Evolutionary conservation across 176 grass and related monocot species (phyloP).

Genomic region (Eleusine indica): DNA sequence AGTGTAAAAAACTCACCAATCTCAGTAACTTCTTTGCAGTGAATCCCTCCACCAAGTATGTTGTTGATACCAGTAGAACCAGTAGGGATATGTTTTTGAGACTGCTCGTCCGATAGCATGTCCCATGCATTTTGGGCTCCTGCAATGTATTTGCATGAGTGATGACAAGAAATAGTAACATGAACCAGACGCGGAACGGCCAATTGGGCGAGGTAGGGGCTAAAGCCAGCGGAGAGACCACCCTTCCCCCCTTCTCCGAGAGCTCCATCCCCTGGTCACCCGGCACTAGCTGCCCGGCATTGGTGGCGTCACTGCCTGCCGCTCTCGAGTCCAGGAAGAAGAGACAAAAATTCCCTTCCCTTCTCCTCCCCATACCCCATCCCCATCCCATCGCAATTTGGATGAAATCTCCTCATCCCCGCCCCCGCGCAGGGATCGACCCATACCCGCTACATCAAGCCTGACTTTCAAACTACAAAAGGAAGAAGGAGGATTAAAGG

Average conservation of each 20-base stretch:
- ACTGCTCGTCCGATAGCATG: constrained; percentile 93
- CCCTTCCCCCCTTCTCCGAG: too few relatives aligned
- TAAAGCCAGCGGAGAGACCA: too few relatives aligned
- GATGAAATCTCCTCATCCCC: not conserved
- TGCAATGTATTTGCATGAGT: constrained; percentile 37
- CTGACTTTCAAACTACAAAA: not conserved
- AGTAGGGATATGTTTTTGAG: constrained; percentile 79
- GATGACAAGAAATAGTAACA: not conserved
- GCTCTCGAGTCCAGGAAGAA: not conserved
- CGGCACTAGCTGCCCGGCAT: too few relatives aligned
- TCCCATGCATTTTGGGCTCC: constrained; percentile 95
- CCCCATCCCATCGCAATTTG: too few relatives aligned
- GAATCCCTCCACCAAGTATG: constrained; percentile 97
- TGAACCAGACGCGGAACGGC: not conserved
- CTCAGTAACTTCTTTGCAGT: constrained; percentile 95
- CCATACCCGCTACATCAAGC: not conserved
- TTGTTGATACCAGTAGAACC: constrained; percentile 68
- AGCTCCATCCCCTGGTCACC: not conserved
- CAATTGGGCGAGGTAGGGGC: too few relatives aligned
- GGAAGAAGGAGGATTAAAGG: not conserved
- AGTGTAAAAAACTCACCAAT: constrained; percentile 55
- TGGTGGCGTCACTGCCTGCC: not conserved
- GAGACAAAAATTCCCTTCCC: not conserved
- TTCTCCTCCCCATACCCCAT: not conserved
- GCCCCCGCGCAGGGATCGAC: not conserved